Conservation (phyloP, 495 filamentous ascomycete species). For the Pyronema domesticum region DNA sequence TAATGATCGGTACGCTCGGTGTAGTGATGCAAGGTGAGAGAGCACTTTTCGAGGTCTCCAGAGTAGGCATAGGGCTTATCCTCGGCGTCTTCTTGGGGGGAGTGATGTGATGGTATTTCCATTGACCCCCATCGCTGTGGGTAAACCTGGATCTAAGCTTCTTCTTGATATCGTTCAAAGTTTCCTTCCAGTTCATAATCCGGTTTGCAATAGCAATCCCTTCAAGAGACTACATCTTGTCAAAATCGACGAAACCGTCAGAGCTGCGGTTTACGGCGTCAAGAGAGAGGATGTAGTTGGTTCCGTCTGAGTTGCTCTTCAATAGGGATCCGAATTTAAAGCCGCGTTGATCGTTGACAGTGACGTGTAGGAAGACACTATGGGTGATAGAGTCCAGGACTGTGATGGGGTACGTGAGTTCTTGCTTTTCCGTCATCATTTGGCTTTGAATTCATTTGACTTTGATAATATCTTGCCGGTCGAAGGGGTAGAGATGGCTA, state of each 20-base stretch:
- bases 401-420: constrained; percentile 57
- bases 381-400: constrained; percentile 85
- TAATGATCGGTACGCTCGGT: constrained; percentile 65
- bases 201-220: constrained; percentile 76
- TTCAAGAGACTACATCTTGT: constrained; percentile 81
- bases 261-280: constrained; percentile 58
- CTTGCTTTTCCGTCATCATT: constrained; percentile 46
- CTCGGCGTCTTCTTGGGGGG: constrained; percentile 51
- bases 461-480: constrained; percentile 44
- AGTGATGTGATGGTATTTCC: constrained; percentile 53
- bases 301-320: constrained; percentile 97
- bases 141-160: constrained; percentile 75
- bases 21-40: constrained; percentile 84
- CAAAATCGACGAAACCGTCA: constrained; percentile 74
- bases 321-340: constrained; percentile 68
- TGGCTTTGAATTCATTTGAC: constrained; percentile 39
- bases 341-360: constrained; percentile 40
- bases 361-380: constrained; percentile 82
- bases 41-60: constrained; percentile 43
- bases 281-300: constrained; percentile 72
- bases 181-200: constrained; percentile 50
- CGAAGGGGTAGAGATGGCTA: constrained; percentile 21
- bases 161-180: constrained; percentile 46
- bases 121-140: constrained; percentile 85
- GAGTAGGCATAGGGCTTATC: constrained; percentile 52